Percentiles rank a stretch among this genome's conserved stretches.
Conservation (phyloP, 768 basidiomycete species). For the Ramaria rubella region DNA sequence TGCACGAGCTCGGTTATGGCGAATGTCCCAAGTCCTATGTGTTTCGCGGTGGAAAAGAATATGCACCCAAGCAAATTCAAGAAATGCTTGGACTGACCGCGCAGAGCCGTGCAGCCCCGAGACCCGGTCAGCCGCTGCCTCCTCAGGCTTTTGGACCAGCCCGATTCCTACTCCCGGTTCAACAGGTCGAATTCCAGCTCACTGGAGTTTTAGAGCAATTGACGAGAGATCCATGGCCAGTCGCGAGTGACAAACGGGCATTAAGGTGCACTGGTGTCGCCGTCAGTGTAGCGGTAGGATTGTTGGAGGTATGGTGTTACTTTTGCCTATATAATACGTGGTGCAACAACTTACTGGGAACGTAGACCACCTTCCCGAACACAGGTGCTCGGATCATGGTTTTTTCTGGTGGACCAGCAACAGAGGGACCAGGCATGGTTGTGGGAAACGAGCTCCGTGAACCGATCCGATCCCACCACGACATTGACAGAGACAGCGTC, state of each 20-base stretch:
- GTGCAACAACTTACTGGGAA: background rate
- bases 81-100: conserved; percentile 92
- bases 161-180: conserved; percentile 86
- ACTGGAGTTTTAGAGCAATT: conserved; percentile 88
- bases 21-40: conserved; percentile 98
- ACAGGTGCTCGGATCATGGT: conserved; percentile 96
- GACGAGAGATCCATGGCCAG: conserved; percentile 92
- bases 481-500: conserved; percentile 93
- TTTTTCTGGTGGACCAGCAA: conserved; percentile 91
- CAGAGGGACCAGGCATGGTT: conserved; percentile 96
- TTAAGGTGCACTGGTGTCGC: conserved; percentile 95
- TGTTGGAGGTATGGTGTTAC: conserved; percentile 61
- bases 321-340: background rate
- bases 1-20: conserved; percentile 94
- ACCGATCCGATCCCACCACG: conserved; percentile 96
- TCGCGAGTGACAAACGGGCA: conserved; percentile 88
- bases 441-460: conserved; percentile 94
- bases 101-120: conserved; percentile 75
- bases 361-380: conserved; percentile 81
- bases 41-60: conserved; percentile 97
- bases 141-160: conserved; percentile 78
- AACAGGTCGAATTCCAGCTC: conserved; percentile 93
- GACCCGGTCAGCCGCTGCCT: conserved; percentile 77
- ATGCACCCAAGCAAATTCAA: conserved; percentile 91
- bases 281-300: conserved; percentile 83